Evolutionary conservation across 2,329 filamentous ascomycete genomes (phyloP).

Genomic region (Colletotrichum sansevieriae): DNA sequence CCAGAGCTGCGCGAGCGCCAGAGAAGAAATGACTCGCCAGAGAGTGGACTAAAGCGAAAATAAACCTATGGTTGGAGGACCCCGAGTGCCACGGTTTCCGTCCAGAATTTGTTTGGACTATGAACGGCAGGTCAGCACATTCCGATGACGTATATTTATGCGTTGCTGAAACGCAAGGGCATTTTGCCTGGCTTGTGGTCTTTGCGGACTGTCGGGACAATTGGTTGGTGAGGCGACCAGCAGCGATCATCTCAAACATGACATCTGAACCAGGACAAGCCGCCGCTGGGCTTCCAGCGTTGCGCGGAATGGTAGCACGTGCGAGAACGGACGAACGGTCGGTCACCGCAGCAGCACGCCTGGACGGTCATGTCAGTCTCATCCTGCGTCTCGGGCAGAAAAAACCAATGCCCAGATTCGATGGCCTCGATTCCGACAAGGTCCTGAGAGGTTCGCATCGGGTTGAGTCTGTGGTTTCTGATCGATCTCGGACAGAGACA

Average conservation of each 20-base stretch:
- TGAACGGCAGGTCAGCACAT: constrained; percentile 13
- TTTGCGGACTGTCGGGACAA: not conserved
- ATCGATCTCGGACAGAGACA: constrained; percentile 17
- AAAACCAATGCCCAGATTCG: not conserved
- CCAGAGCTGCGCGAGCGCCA: constrained; percentile 7
- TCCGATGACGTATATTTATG: constrained; percentile 10
- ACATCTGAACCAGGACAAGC: constrained; percentile 9
- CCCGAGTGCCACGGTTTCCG: not conserved
- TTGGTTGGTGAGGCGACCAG: constrained; percentile 11
- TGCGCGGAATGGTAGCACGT: not conserved
- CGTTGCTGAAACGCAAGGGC: constrained; percentile 18
- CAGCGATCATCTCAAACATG: constrained; percentile 16
- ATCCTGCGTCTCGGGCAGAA: not conserved
- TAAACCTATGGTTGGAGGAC: not conserved
- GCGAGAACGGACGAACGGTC: constrained; percentile 9
- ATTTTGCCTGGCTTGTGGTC: not conserved
- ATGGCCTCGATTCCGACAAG: constrained; percentile 3
- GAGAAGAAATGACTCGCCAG: constrained; percentile 6
- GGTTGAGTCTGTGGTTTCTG: not conserved
- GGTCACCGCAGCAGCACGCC: not conserved
- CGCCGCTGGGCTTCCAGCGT: not conserved
- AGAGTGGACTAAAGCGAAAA: not conserved
- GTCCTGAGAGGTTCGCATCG: too few relatives aligned
- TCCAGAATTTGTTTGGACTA: not conserved
- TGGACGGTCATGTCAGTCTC: constrained; percentile 1